A percentile compares a stretch with the other conserved stretches of the same genome.
These are phyloP conservation scores for Linnemannia exigua DNA, from an alignment of 192 early-diverging fungal species.

Conservation along the genomic window DNA sequence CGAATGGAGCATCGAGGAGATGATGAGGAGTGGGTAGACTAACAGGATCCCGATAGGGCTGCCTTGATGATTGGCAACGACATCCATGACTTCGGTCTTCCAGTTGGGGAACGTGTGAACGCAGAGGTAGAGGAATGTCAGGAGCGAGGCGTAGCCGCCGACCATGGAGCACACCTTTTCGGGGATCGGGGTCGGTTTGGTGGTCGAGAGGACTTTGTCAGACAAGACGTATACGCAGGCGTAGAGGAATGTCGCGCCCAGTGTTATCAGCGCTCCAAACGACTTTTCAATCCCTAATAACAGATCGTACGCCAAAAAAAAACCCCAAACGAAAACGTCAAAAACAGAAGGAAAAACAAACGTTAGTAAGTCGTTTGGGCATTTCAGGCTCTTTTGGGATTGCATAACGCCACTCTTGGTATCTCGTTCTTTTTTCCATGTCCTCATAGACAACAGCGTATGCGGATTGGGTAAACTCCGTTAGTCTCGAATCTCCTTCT, in stretches of 20 bases:
- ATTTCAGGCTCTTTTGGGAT: background rate
- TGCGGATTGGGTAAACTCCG: background rate
- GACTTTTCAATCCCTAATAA: constrained; percentile 32
- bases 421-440: background rate
- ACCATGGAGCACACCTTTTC: constrained; percentile 65
- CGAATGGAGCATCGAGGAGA: constrained; percentile 64
- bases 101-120: constrained; percentile 67
- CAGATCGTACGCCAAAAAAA: background rate
- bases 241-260: constrained; percentile 68
- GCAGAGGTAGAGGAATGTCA: constrained; percentile 63
- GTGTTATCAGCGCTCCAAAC: constrained; percentile 66
- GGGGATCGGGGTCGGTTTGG: constrained; percentile 61
- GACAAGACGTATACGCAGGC: constrained; percentile 72
- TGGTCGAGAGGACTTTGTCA: constrained; percentile 62
- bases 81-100: constrained; percentile 53
- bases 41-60: constrained; percentile 40
- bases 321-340: background rate
- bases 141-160: constrained; percentile 58
- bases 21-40: constrained; percentile 58
- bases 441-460: too few relatives aligned
- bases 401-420: background rate
- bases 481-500: background rate
- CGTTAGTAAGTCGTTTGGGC: too few relatives aligned
- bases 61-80: constrained; percentile 3
- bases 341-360: too few relatives aligned